Evolutionary conservation across 2,329 filamentous ascomycete genomes (phyloP), one percentile per base, ranked within the genome.

Genomic region (Grosmannia huntii): DNA sequence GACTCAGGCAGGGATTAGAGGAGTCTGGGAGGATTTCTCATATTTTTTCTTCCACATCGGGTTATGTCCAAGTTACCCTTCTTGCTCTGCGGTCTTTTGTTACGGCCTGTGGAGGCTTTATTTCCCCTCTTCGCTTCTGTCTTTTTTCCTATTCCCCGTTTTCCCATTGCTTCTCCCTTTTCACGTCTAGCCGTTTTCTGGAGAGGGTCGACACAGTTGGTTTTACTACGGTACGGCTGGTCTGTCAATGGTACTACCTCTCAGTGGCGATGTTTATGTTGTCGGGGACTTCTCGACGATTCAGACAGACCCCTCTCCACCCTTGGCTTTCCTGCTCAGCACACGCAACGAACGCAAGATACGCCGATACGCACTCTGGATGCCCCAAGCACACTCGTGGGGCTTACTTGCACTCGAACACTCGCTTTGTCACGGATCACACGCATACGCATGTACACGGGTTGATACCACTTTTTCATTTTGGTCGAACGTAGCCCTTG

Each of bases 21-120:
- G 59, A 58, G 58, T 60, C 57, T 60, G 57, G 60, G 58, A 53
- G 58, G 60, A 59, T 61, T 57, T 56, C 53, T 59, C 53, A 36
- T 21, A 3, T 57, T 46, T 21, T 16, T 44, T 23, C 41, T 44
- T 23, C 41, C 12, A 33, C 28, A 49, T 14, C 4, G 25, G 16
- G n/a, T 31, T 46, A 10, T 16, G 41, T 36, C 25, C 11, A 36
- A 28, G 33, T 55, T 44, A 9, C 31, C 23, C n/a, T 49, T n/a
- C 23, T 51, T 41, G n/a, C 21, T 19, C 33, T 41, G 28, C 23
- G 1, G 12, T 31, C 38, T 51, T 41, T n/a, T n/a, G 12, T n/a
- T 25, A 2, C 25, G 23, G 23, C 36, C n/a, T 27, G 1, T 46
- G 16, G 1, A 11, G 12, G 25, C 10, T 44, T 28, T 31, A 10